A percentile compares a stretch with the other conserved stretches of the same genome.
These are phyloP conservation scores for Penicillium sp. DNA, from an alignment of 2,329 filamentous ascomycete species.

Conservation along the genomic window DNA sequence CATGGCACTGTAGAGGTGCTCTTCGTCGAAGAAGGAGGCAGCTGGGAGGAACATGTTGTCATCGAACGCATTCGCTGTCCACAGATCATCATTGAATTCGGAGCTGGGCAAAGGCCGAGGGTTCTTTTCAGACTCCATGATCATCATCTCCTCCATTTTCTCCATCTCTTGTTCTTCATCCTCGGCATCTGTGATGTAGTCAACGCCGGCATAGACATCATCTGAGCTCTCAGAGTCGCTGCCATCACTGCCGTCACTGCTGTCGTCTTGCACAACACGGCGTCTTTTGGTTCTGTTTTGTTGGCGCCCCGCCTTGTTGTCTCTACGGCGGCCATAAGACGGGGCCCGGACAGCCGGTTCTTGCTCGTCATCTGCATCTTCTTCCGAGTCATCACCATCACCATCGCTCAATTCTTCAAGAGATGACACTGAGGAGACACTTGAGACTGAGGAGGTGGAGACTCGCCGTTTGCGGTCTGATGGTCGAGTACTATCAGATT, in stretches of 20 bases:
- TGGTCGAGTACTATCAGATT: constrained; percentile 27
- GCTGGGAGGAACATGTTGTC: constrained; percentile 43
- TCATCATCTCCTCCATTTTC: constrained; percentile 75
- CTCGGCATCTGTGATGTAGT: constrained; percentile 77
- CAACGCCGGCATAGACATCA: constrained; percentile 74
- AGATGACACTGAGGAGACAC: constrained; percentile 40
- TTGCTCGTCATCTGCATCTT: constrained; percentile 46
- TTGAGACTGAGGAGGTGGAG: constrained; percentile 39
- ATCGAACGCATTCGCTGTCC: constrained; percentile 54
- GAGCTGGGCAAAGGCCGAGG: constrained; percentile 30
- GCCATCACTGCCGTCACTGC: constrained; percentile 31
- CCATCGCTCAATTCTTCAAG: constrained; percentile 38
- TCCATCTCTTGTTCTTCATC: constrained; percentile 78
- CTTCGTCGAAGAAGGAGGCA: constrained; percentile 46
- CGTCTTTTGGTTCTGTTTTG: constrained; percentile 33
- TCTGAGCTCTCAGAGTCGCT: constrained; percentile 53
- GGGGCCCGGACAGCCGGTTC: constrained; percentile 44
- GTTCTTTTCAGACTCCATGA: constrained; percentile 53
- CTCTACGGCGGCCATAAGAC: constrained; percentile 42
- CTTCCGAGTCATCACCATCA: constrained; percentile 40
- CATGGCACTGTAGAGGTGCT: constrained; percentile 42
- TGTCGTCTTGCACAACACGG: constrained; percentile 37
- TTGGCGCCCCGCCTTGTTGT: constrained; percentile 44
- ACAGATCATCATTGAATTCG: constrained; percentile 37
- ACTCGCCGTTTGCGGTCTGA: constrained; percentile 37